Conservation (phyloP, 2,329 filamentous ascomycete species). For the Didymella glomerata region DNA sequence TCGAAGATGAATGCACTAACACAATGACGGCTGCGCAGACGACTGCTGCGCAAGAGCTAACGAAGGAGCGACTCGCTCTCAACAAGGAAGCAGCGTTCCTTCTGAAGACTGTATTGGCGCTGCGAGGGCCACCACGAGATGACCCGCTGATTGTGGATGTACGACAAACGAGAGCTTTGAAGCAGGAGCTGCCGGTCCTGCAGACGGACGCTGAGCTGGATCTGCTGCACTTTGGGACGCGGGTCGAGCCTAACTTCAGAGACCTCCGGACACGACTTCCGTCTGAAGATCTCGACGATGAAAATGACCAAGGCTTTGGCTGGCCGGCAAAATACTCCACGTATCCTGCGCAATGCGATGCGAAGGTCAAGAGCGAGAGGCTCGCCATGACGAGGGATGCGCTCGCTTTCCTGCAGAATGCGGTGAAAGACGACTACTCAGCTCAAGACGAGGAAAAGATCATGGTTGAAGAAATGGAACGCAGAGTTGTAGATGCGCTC, state of each 20-base stretch:
- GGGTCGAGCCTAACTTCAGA: slow-evolving; percentile 35
- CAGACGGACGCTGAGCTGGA: slow-evolving; percentile 57
- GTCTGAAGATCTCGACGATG: slow-evolving; percentile 47
- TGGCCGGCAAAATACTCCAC: slow-evolving; percentile 52
- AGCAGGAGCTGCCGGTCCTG: slow-evolving; percentile 59
- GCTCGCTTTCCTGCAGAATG: slow-evolving; percentile 49
- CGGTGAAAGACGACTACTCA: slow-evolving; percentile 37
- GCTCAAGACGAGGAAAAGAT: slow-evolving; percentile 33
- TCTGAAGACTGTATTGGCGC: slow-evolving; percentile 31
- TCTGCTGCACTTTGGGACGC: slow-evolving; percentile 50
- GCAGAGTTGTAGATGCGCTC: slow-evolving; percentile 36
- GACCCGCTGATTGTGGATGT: slow-evolving; percentile 7
- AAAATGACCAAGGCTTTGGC: slow-evolving; percentile 55
- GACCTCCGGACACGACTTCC: slow-evolving; percentile 42
- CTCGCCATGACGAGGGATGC: slow-evolving; percentile 49
- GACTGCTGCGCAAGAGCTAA: slow-evolving; percentile 22
- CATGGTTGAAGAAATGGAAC: slow-evolving; percentile 23
- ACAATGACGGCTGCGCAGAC: slow-evolving; percentile 11
- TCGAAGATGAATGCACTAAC: slow-evolving; percentile 25
- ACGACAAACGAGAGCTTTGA: slow-evolving; percentile 42
- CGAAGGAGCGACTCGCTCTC: slow-evolving; percentile 41
- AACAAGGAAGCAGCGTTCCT: slow-evolving; percentile 41
- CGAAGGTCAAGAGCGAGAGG: slow-evolving; percentile 47
- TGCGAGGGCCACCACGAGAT: slow-evolving; percentile 11
- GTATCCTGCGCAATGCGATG: slow-evolving; percentile 38